Evolutionary conservation across 495 filamentous ascomycete species (phyloP).

Genomic region (Daldinia vernicosa): DNA sequence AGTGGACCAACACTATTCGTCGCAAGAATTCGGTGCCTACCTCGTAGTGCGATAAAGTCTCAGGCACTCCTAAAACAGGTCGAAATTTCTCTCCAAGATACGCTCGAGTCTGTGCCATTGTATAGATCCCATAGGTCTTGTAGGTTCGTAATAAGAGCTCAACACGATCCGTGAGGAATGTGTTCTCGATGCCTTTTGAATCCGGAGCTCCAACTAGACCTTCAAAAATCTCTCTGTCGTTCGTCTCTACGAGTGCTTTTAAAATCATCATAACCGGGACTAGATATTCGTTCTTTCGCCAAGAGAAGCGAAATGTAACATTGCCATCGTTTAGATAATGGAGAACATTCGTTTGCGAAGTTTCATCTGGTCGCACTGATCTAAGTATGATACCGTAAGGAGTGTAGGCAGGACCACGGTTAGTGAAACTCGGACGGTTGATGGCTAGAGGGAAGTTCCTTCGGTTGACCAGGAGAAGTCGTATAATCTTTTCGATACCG

Average conservation of each 20-base stretch:
- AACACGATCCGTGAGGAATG: slow-evolving; percentile 92
- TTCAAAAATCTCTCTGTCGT: slow-evolving; percentile 95
- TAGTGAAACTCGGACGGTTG: slow-evolving; percentile 83
- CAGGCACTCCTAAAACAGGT: slow-evolving; percentile 79
- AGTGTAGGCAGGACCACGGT: slow-evolving; percentile 85
- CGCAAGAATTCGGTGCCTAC: slow-evolving; percentile 89
- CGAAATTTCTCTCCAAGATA: slow-evolving; percentile 91
- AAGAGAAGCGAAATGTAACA: slow-evolving; percentile 95
- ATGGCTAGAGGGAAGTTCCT: slow-evolving; percentile 97
- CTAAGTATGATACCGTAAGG: slow-evolving; percentile 89
- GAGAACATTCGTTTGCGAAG: slow-evolving; percentile 94
- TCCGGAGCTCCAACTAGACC: slow-evolving; percentile 76
- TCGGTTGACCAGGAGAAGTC: slow-evolving; percentile 85
- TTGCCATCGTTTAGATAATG: slow-evolving; percentile 97
- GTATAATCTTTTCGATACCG: slow-evolving; percentile 94
- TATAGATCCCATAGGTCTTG: slow-evolving; percentile 85
- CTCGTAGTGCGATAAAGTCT: slow-evolving; percentile 84
- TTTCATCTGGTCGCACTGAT: slow-evolving; percentile 93
- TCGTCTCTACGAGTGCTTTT: slow-evolving; percentile 94
- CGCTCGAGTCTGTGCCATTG: slow-evolving; percentile 75
- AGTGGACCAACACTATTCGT: slow-evolving; percentile 87
- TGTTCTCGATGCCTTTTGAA: slow-evolving; percentile 81
- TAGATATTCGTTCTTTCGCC: slow-evolving; percentile 95
- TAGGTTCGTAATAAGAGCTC: slow-evolving; percentile 93
- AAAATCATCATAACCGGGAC: slow-evolving; percentile 95